A percentile compares a stretch with the other conserved stretches of the same genome.
Conservation (phyloP, 805 yeast species). For the Barnettozyma populi region DNA sequence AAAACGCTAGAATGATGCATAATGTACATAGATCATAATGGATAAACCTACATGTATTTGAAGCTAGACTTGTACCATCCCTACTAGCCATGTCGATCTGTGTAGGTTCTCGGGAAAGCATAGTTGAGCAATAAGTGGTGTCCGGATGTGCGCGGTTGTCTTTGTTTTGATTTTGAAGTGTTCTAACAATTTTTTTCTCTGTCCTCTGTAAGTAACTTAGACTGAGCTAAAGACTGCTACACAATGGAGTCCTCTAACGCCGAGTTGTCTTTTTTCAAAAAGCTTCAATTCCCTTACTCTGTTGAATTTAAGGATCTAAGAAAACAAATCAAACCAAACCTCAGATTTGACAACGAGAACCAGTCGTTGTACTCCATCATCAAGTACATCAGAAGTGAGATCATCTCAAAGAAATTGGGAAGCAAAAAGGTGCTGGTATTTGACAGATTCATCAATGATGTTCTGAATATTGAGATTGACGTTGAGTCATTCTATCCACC, state of each 20-base stretch:
- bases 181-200: background rate
- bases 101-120: background rate
- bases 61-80: no score
- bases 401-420: constrained; percentile 15
- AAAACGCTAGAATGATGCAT: constrained; percentile 2
- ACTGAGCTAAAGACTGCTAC: background rate
- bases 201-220: background rate
- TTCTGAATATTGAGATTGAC: constrained; percentile 11
- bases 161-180: background rate
- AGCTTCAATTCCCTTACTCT: constrained; percentile 20
- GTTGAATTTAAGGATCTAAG: constrained; percentile 16
- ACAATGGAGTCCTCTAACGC: constrained; percentile 1
- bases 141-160: background rate
- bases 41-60: background rate
- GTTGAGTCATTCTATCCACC: constrained; percentile 21
- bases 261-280: constrained; percentile 11
- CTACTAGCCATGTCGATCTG: background rate
- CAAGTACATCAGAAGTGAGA: constrained; percentile 20
- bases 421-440: constrained; percentile 12
- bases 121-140: background rate
- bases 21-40: constrained; percentile 3
- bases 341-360: constrained; percentile 14
- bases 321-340: constrained; percentile 16
- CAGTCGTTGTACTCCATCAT: constrained; percentile 21
- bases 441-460: constrained; percentile 18